Evolutionary conservation across 179 eudicot genomes (phyloP).

Genomic region (Corrigiola litoralis): DNA sequence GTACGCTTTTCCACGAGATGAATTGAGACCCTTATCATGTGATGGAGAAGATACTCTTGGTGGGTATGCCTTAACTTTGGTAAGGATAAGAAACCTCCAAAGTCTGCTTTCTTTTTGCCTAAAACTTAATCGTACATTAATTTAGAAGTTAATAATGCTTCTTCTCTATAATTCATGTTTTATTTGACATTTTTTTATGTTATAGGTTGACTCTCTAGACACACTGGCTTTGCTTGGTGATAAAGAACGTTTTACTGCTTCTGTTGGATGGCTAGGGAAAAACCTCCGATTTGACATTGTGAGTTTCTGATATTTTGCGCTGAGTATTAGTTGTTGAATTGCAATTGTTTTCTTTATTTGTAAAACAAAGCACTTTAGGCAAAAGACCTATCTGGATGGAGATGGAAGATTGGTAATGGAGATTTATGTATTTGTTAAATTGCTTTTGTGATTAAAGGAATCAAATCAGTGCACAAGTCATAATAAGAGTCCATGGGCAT

Average conservation of each 20-base stretch:
- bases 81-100: conserved; percentile 22
- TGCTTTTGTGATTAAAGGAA: no score
- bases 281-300: conserved; percentile 97
- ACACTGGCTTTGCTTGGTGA: conserved; percentile 95
- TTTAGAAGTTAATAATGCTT: not conserved
- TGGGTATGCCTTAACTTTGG: conserved; percentile 95
- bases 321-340: not conserved
- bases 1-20: conserved; percentile 95
- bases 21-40: conserved; percentile 84
- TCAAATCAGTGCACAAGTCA: no score
- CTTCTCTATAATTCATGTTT: not conserved
- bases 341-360: not conserved
- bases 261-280: conserved; percentile 97
- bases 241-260: conserved; percentile 59
- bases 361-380: not conserved
- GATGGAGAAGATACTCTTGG: conserved; percentile 96
- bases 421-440: no score
- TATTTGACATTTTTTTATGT: not conserved
- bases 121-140: not conserved
- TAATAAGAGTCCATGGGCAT: no score
- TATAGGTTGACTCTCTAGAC: conserved; percentile 90
- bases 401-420: no score
- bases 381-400: not conserved
- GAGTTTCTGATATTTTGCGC: conserved; percentile 34
- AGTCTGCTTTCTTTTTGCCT: not conserved